Base-by-base conservation (phyloP, 2,329 filamentous ascomycete species). In the Hymenoscyphus fructigenus region DNA sequence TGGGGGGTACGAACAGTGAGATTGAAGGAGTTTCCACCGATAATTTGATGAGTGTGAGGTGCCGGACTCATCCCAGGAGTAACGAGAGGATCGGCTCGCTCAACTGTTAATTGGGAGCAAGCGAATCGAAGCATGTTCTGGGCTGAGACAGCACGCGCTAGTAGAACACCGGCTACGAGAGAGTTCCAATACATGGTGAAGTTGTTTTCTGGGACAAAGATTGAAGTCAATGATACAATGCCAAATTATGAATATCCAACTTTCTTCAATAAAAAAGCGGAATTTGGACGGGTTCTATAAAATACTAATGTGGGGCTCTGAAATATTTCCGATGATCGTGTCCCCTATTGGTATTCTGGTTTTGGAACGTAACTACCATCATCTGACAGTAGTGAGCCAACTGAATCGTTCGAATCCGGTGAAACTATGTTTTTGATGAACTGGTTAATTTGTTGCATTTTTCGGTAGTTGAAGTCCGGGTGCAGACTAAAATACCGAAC, bases 71-170 rank as follows among this genome's bases (percentile, higher is more conserved):
- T 12, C 14, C 85, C 84, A 6, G 87, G 85, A 29, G 73, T 79
- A 47, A 88, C 76, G 66, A 90, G 85, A 3, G 88, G 87, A 73
- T 90, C 87, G 56, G 82, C 76, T 57, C 86, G 80, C 72, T 87
- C 79, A 38, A 79, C 72, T 23, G 79, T 75, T 53, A 81, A 59
- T 59, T 67, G 66, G 20, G 66, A 67, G 64, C 66, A 67, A 14
- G 44, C 66, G 23, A 68, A 68, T 6, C 66, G 66, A 38, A 68
- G 66, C 44, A 68, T 66, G 57, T 68, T 65, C 57, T 68, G 65
- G n/a, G 67, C 65, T 29, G 56, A 38, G 15, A 47, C 59, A 64
- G 36, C 41, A n/a, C 62, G 53, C 34, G 29, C 50, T 36, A 62
- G 41, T 23, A 62, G 60, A 34, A 34, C 60, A 29, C 28, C 20